These are phyloP conservation scores for Urostyla sp. DNA, from an alignment of 73 alveolate genomes.

Conservation along the genomic window DNA sequence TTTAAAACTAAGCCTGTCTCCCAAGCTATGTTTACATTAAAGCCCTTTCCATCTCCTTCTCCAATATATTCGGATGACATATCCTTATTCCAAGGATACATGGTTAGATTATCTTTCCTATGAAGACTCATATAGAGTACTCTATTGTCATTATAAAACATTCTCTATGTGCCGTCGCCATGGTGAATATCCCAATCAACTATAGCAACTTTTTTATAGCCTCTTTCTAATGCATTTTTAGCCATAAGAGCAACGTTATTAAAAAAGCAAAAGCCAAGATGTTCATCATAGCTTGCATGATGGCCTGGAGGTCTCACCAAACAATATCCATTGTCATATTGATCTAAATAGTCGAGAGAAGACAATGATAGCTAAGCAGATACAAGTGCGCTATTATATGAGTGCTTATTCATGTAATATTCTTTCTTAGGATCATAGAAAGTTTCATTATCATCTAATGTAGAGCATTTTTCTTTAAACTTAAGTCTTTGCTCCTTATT, in stretches of 20 bases:
- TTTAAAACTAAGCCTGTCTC: conserved; percentile 67
- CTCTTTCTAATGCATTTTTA: conserved; percentile 32
- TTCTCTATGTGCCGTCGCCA: conserved; percentile 92
- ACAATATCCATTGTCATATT: conserved; percentile 34
- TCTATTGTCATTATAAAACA: conserved; percentile 72
- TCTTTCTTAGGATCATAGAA: background rate
- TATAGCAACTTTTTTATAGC: conserved; percentile 63
- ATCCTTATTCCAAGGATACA: conserved; percentile 84
- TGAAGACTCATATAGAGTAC: conserved; percentile 86
- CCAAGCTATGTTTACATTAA: conserved; percentile 86
- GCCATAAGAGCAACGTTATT: conserved; percentile 85
- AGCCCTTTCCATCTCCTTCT: conserved; percentile 83
- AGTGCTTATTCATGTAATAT: too few relatives aligned
- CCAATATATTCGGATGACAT: conserved; percentile 75
- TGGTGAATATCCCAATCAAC: conserved; percentile 95
- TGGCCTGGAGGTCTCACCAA: conserved; percentile 87
- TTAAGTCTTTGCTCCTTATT: background rate
- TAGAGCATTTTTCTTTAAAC: background rate
- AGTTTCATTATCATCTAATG: background rate
- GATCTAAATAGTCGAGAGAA: background rate
- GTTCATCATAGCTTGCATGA: conserved; percentile 79
- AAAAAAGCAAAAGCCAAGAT: conserved; percentile 90
- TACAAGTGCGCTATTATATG: background rate
- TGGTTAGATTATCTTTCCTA: conserved; percentile 89
- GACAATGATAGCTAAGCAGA: conserved; percentile 19